Conservation (phyloP, 2,329 filamentous ascomycete genomes). For the Dactylonectria estremocensis region DNA sequence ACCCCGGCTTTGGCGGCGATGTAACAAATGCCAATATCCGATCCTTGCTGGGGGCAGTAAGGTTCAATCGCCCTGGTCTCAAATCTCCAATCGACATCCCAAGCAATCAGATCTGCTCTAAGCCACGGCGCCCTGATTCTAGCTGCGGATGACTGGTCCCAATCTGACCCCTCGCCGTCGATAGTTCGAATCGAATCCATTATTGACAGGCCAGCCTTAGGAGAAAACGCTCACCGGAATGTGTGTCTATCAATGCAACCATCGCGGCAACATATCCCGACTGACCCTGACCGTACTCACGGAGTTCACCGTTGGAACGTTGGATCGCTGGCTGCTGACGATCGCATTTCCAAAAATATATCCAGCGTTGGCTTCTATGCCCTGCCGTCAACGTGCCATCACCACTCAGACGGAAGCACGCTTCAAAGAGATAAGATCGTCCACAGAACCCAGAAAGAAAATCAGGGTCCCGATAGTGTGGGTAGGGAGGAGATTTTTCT, state of each 20-base stretch:
- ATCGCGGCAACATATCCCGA: conserved; percentile 8
- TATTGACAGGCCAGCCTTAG: conserved; percentile 20
- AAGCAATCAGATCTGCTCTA: conserved; percentile 13
- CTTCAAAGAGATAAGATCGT: conserved; percentile 15
- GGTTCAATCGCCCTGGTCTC: no score
- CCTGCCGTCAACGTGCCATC: conserved; percentile 26
- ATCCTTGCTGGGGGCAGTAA: neutral
- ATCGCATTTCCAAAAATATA: conserved; percentile 31
- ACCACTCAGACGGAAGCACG: neutral
- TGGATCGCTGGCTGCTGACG: neutral
- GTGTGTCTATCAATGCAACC: conserved; percentile 25
- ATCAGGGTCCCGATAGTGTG: conserved; percentile 22
- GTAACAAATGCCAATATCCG: neutral
- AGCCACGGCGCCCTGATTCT: neutral
- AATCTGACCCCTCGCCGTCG: conserved; percentile 2
- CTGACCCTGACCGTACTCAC: conserved; percentile 20
- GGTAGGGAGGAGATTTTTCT: neutral
- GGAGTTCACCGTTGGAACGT: conserved; percentile 1
- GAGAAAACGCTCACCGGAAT: neutral
- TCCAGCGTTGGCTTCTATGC: neutral
- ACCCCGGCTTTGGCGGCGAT: neutral
- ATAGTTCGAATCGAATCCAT: neutral
- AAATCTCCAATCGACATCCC: neutral
- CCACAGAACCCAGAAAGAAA: conserved; percentile 9
- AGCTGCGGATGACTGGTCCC: neutral